Evolutionary conservation across 106 monocot genomes (phyloP).

Genomic region (Xerophyta viscosa): DNA sequence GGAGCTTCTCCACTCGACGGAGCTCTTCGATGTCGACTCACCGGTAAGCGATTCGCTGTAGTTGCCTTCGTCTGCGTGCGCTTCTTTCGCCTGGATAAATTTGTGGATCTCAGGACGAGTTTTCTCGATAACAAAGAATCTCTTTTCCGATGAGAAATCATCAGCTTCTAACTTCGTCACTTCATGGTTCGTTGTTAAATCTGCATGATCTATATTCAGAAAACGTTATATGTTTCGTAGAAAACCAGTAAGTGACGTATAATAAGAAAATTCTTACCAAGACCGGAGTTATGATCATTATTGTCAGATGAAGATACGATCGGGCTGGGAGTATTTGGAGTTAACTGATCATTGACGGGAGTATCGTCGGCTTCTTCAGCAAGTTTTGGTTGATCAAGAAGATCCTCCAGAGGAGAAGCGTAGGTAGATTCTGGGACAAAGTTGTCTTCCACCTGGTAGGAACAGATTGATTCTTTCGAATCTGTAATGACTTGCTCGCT

Average conservation of each 20-base stretch:
- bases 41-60: slow-evolving; percentile 33
- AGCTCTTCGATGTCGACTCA: slow-evolving; percentile 93
- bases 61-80: slow-evolving; percentile 16
- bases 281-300: neutral
- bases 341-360: neutral
- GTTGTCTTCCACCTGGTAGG: slow-evolving; percentile 21
- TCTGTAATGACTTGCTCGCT: slow-evolving; percentile 27
- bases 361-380: neutral
- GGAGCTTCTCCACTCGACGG: slow-evolving; percentile 70
- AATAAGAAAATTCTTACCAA: slow-evolving; percentile 2
- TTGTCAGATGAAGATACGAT: slow-evolving; percentile 1
- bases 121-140: slow-evolving; percentile 1
- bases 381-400: neutral
- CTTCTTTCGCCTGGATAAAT: slow-evolving; percentile 6
- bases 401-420: slow-evolving; percentile 18
- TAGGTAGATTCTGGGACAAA: slow-evolving; percentile 27
- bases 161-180: no score
- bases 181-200: no score
- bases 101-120: neutral
- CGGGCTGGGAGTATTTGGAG: neutral
- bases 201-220: no score
- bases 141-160: slow-evolving; percentile 16
- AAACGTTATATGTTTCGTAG: no score
- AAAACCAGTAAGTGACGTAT: neutral
- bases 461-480: slow-evolving; percentile 15